phyloP scores from a whole-genome alignment of 495 filamentous ascomycete species.

The Neurospora sp. region DNA sequence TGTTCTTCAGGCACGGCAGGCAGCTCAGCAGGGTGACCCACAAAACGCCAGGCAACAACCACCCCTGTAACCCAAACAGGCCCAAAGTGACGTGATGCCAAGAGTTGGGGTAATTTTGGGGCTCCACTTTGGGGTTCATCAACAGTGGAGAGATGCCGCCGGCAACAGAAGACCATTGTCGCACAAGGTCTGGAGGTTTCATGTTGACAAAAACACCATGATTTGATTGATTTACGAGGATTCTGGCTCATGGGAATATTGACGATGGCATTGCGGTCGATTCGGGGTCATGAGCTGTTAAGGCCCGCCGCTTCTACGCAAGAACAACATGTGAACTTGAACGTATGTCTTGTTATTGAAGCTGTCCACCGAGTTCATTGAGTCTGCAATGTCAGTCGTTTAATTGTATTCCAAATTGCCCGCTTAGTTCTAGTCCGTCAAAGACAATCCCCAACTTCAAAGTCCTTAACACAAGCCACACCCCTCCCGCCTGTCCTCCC shows the following conservation, averaged over 20 bases:
- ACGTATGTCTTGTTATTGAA: background rate
- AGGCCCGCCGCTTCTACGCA: background rate
- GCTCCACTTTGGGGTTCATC: background rate
- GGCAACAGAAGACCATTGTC: background rate
- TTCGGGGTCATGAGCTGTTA: background rate
- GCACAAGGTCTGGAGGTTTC: background rate
- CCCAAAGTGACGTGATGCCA: background rate
- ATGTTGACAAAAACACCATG: background rate
- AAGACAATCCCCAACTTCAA: background rate
- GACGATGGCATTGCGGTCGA: background rate
- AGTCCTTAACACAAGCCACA: background rate
- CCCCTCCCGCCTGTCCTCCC: background rate
- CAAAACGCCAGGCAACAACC: slow-evolving; percentile 13
- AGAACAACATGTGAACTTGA: background rate
- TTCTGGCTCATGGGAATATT: background rate
- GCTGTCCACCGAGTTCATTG: background rate
- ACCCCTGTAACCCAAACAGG: background rate
- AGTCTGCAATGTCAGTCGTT: too few species aligned
- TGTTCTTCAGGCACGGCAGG: slow-evolving; percentile 1
- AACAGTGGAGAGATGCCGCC: background rate
- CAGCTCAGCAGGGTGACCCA: slow-evolving; percentile 7
- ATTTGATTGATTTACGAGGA: background rate
- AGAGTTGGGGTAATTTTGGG: background rate
- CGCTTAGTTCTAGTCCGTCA: too few species aligned
- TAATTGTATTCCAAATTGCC: too few species aligned